These are phyloP conservation scores for Kwoniella sp. DNA, from an alignment of 768 basidiomycete genomes.

Conservation along the genomic window DNA sequence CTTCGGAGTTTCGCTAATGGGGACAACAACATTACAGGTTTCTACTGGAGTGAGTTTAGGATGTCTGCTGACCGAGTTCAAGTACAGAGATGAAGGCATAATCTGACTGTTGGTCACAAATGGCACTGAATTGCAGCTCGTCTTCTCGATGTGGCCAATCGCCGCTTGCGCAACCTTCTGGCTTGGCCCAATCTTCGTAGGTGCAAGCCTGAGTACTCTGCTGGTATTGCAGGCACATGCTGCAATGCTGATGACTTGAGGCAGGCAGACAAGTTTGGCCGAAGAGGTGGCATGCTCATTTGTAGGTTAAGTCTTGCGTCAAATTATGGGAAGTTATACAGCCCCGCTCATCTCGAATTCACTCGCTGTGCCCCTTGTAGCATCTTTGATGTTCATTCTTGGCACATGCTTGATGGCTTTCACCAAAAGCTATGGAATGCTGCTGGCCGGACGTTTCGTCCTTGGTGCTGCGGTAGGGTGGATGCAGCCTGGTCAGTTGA, in stretches of 20 bases:
- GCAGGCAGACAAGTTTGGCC: constrained; percentile 33
- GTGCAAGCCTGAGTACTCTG: too few relatives aligned
- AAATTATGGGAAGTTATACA: too few relatives aligned
- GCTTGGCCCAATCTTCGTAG: constrained; percentile 37
- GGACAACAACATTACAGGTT: too few relatives aligned
- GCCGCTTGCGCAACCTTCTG: constrained; percentile 42
- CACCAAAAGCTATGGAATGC: constrained; percentile 33
- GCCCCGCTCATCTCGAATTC: too few relatives aligned
- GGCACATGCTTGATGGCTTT: constrained; percentile 34
- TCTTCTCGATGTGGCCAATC: constrained; percentile 44
- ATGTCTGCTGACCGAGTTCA: too few relatives aligned
- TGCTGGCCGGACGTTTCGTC: constrained; percentile 34
- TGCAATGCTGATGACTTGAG: background rate
- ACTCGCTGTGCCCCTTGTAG: constrained; percentile 10
- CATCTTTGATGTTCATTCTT: constrained; percentile 23
- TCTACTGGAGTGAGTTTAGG: constrained; percentile 34
- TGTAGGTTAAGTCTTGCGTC: constrained; percentile 20
- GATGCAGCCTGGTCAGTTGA: constrained; percentile 32
- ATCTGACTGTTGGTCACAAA: background rate
- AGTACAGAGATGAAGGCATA: too few relatives aligned
- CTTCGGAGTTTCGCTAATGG: too few relatives aligned
- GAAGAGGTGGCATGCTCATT: constrained; percentile 34
- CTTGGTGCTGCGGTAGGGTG: constrained; percentile 34
- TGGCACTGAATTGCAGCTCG: constrained; percentile 18
- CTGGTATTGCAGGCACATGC: too few relatives aligned